Conservation (phyloP, 306 rosid species). For the Fragaria nilgerrensis region DNA sequence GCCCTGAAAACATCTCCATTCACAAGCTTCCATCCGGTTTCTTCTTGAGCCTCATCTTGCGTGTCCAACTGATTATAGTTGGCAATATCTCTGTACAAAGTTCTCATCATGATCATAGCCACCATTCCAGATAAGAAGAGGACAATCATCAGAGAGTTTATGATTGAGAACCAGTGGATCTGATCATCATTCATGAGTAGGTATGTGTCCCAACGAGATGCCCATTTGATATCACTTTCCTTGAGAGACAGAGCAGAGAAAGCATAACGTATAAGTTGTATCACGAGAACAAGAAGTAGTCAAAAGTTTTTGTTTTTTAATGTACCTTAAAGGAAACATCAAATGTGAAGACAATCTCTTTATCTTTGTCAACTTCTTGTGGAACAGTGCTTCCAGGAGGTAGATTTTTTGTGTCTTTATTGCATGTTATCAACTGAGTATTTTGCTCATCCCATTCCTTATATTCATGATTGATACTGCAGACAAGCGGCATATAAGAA, state of each 20-base stretch:
- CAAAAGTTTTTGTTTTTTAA: not conserved
- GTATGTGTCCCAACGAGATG: slow-evolving; percentile 99
- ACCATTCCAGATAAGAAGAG: slow-evolving; percentile 99
- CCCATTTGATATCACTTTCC: slow-evolving; percentile 98
- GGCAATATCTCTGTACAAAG: slow-evolving; percentile 93
- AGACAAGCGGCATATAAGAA: slow-evolving; percentile 15
- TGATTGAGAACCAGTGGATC: slow-evolving; percentile 99
- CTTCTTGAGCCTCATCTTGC: slow-evolving; percentile 99
- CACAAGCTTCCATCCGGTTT: slow-evolving; percentile 99
- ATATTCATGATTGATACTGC: slow-evolving; percentile 83
- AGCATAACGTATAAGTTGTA: slow-evolving; percentile 21
- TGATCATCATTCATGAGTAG: slow-evolving; percentile 99
- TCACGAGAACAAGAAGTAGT: not conserved
- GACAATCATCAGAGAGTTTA: slow-evolving; percentile 97
- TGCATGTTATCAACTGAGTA: slow-evolving; percentile 85
- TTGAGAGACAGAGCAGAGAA: slow-evolving; percentile 18
- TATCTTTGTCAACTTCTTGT: slow-evolving; percentile 79
- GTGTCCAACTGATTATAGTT: slow-evolving; percentile 97
- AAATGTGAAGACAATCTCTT: slow-evolving; percentile 82
- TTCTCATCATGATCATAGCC: slow-evolving; percentile 99
- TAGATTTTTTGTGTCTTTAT: slow-evolving; percentile 82
- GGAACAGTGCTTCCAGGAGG: slow-evolving; percentile 84
- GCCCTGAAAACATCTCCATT: slow-evolving; percentile 95
- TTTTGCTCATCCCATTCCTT: slow-evolving; percentile 81
- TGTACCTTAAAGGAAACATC: slow-evolving; percentile 94